These are phyloP conservation scores for Mortierella sp. DNA, from an alignment of 371 early-diverging fungal species.

Conservation along the genomic window DNA sequence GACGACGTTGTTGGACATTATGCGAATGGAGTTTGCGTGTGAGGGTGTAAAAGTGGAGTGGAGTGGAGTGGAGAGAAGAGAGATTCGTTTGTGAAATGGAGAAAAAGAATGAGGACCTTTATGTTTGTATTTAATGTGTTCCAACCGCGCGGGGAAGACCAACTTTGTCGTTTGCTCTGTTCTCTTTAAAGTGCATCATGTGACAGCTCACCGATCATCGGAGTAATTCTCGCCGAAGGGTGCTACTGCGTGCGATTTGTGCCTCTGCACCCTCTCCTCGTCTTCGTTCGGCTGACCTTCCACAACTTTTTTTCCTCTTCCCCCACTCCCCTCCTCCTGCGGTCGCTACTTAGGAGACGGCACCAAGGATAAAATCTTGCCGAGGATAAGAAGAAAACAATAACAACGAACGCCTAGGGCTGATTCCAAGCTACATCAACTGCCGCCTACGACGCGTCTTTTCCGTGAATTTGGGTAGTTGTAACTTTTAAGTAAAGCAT, in stretches of 20 bases:
- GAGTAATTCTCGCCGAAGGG: too few relatives aligned
- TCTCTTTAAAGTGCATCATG: too few relatives aligned
- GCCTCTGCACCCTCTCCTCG: neutral
- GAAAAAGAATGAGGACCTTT: neutral
- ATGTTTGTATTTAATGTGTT: neutral
- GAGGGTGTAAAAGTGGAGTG: neutral
- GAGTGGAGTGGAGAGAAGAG: conserved; percentile 9
- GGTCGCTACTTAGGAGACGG: neutral
- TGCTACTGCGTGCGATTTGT: too few relatives aligned
- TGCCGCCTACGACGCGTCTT: neutral
- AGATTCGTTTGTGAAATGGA: neutral
- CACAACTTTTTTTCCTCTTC: neutral
- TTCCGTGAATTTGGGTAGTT: too few relatives aligned
- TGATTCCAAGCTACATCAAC: neutral
- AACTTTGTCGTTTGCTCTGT: neutral
- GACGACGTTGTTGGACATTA: conserved; percentile 46
- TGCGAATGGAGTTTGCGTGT: neutral
- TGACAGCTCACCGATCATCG: too few relatives aligned
- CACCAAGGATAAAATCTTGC: conserved; percentile 18
- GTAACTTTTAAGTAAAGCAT: neutral
- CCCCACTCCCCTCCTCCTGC: neutral
- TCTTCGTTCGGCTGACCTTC: neutral
- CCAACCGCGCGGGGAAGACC: neutral
- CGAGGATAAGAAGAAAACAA: neutral
- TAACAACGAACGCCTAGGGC: neutral